Evolutionary conservation across 768 basidiomycete species (phyloP), one percentile per base, ranked within the genome.

Genomic region (Lactarius psammicola): DNA sequence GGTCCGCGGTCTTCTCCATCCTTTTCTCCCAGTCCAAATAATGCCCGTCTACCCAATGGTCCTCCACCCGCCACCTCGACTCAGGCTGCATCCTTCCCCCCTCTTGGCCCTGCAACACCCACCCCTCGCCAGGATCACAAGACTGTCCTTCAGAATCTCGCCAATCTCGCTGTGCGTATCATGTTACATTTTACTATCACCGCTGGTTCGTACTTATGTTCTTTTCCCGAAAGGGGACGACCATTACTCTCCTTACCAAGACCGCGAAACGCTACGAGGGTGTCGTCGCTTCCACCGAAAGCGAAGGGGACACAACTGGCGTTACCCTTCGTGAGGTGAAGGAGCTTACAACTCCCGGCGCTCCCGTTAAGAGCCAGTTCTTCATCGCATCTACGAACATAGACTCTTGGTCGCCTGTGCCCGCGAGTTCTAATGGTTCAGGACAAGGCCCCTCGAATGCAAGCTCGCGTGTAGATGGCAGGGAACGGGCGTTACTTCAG

Each of bases 301-400:
- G 72, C 23, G 90, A 91, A 71, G 86, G 87, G 42, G 88, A 90
- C 74, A 86, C 84, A 38, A 77, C 80, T n/a, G 92, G 92, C 49
- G 84, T 92, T 56, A 86, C 87, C 7, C 82, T 94, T 69, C 88
- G 86, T 73, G 89, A 93, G 74, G 89, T 83, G 74, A 88, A 86
- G 77, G 92, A 93, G 69, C 76, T 92, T 62, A 78, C 82, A 11
- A 81, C 78, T 65, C 85, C 87, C 9, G 87, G 84, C 53, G 82
- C 83, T 1, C 85, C 91, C 31, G 80, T 89, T 65, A 89, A 86
- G 75, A 88, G 91, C 57, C 76, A 79, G 11, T 68, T 88, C 46
- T 90, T 91, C 75, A 81, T 94, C 65, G 82, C 88, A 20, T 83
- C 86, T 18, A 82, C 85, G 60, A 90, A 87, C 73, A 90, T 93